Base-by-base conservation (phyloP, 768 basidiomycete species). In the Tephrocybe sp. region DNA sequence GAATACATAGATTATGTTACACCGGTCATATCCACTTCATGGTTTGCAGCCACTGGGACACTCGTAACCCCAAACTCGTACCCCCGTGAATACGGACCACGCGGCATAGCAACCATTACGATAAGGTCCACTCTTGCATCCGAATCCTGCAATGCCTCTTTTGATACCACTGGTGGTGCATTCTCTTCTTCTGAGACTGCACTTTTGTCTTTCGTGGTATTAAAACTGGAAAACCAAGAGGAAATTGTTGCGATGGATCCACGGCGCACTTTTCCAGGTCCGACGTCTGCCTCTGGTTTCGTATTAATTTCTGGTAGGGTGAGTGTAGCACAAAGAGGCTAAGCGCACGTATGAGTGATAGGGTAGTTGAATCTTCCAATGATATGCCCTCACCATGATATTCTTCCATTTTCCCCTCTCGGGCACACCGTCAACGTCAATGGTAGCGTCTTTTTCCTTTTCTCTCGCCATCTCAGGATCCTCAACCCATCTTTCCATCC, bases 91-190 rank as follows among this genome's bases (percentile, higher is more conserved):
- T 53, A 57, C 18, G 45, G 33, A 25, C 37, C 42, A n/a, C 62
- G 61, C 6, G 80, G 80, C 78, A 81, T 80, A 11, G 64, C 65
- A 34, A 82, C 70, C 65, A 81, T 62, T 30, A 80, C 68, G 0
- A 70, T 71, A 17, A 81, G 62, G 42, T 76, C 69, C 15, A 69
- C 38, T 17, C 46, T 47, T 23, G 42, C 38, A 17, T 49, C 18
- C n/a, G 71, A 30, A 9, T 64, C 57, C 18, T 65, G 59, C 6
- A 65, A 62, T 26, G 49, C 24, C 21, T 51, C 45, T 18, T 50
- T 47, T 0, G 30, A 14, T 9, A 40, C 39, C 23, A 36, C 30
- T 14, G 43, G n/a, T 10, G 12, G n/a, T 15, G 37, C 14, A 25
- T 37, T 32, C 26, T 50, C 44, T 17, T 28, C 41, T 1, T 30